Evolutionary conservation across 768 basidiomycete species (phyloP).

Genomic region (Tricholoma saponaceum): DNA sequence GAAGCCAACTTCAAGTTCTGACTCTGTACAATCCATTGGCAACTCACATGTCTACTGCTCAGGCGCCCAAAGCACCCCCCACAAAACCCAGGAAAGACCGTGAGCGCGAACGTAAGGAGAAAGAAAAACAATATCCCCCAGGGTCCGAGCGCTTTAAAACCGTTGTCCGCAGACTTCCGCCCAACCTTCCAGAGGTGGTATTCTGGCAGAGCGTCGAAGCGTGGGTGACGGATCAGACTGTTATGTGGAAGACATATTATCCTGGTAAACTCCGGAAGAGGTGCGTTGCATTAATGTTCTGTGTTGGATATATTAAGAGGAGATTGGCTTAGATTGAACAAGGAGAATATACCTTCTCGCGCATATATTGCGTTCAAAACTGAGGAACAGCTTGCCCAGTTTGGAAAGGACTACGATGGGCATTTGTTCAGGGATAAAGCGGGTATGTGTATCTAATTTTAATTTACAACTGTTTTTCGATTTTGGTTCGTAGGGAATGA

Average conservation of each 20-base stretch:
- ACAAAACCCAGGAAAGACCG: conserved; percentile 34
- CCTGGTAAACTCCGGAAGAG: conserved; percentile 68
- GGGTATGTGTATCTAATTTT: conserved; percentile 44
- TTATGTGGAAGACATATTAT: conserved; percentile 61
- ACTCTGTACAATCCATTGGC: not conserved
- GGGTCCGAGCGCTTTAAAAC: conserved; percentile 72
- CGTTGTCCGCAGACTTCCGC: conserved; percentile 83
- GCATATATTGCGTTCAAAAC: conserved; percentile 90
- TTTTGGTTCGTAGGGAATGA: conserved; percentile 62
- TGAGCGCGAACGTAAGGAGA: conserved; percentile 32
- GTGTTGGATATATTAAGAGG: not conserved
- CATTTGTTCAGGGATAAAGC: conserved; percentile 90
- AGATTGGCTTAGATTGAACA: conserved; percentile 52
- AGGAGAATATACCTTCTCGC: conserved; percentile 81
- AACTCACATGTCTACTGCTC: conserved; percentile 20
- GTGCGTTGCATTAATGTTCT: conserved; percentile 32
- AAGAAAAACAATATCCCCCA: conserved; percentile 28
- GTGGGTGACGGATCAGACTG: conserved; percentile 79
- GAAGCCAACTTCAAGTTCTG: not conserved
- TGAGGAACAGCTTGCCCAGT: conserved; percentile 64
- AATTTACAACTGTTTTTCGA: not conserved
- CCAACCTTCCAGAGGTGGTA: conserved; percentile 85
- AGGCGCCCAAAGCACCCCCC: conserved; percentile 18
- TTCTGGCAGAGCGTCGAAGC: conserved; percentile 90
- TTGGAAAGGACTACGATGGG: conserved; percentile 85